phyloP scores from a whole-genome alignment of 257 asterid genomes.

The Nicotiana benthamiana region DNA sequence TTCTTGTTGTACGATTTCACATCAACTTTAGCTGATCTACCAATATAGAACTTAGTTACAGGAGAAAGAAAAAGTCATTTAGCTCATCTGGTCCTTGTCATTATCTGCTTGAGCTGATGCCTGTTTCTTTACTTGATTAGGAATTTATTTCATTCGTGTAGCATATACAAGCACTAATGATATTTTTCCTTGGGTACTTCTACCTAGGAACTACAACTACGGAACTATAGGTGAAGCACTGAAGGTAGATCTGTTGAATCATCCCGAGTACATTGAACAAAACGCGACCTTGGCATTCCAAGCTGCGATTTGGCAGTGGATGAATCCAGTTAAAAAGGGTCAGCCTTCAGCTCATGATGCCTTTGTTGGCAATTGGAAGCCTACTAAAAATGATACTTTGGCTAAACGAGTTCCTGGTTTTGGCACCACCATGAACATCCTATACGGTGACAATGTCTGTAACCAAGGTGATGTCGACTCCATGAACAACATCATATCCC shows the following conservation, averaged over 20 bases:
- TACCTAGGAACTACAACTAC: conserved; percentile 66
- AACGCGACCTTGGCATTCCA: conserved; percentile 88
- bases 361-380: conserved; percentile 75
- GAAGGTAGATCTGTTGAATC: conserved; percentile 65
- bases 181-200: not conserved
- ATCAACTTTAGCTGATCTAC: not conserved
- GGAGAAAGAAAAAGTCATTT: not conserved
- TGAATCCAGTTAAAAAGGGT: conserved; percentile 60
- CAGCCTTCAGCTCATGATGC: conserved; percentile 78
- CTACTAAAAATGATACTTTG: conserved; percentile 79
- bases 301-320: conserved; percentile 78
- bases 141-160: not conserved
- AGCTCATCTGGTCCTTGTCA: not conserved
- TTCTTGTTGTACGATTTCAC: not conserved
- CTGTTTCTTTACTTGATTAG: not conserved
- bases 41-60: not conserved
- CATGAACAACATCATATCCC: conserved; percentile 67
- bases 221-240: conserved; percentile 57
- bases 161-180: not conserved
- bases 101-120: not conserved
- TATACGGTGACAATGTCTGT: conserved; percentile 63
- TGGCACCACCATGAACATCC: conserved; percentile 77
- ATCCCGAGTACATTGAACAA: conserved; percentile 87
- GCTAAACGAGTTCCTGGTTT: conserved; percentile 67
- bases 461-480: conserved; percentile 72